Evolutionary conservation across 305 asterid genomes (phyloP).

Genomic region (Fraxinus xanthoxyloides): DNA sequence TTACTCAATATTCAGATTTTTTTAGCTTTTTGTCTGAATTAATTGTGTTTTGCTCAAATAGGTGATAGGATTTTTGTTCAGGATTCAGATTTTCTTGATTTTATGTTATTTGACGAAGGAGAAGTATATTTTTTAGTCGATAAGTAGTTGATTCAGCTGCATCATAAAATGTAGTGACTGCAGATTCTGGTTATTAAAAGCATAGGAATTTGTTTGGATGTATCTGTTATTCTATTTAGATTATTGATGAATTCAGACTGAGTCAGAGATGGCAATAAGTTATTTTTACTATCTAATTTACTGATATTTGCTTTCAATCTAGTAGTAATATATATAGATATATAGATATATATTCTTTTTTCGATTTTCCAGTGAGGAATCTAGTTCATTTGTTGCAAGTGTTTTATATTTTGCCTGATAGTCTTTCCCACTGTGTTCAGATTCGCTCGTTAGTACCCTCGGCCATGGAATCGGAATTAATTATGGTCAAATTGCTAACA

Average conservation of each 20-base stretch:
- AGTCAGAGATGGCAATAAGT: background rate
- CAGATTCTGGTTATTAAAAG: background rate
- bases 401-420: background rate
- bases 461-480: slow-evolving; percentile 71
- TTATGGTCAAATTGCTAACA: slow-evolving; percentile 82
- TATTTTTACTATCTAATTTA: too few species aligned
- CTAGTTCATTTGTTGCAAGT: background rate
- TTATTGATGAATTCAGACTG: background rate
- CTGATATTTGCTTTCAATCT: too few species aligned
- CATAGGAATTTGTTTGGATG: background rate
- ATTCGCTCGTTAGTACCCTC: slow-evolving; percentile 27
- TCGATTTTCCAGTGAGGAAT: too few species aligned
- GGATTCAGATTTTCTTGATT: background rate
- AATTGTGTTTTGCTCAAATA: background rate
- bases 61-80: background rate
- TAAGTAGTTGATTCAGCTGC: background rate
- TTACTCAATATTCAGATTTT: background rate
- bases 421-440: slow-evolving; percentile 26
- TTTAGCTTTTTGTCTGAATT: background rate
- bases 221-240: background rate
- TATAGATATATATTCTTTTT: too few species aligned
- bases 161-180: background rate
- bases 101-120: too few species aligned
- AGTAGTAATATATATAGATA: too few species aligned
- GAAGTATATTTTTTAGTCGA: background rate